Conservation (phyloP, 225 moss, liverwort and hornwort genomes). For the Ulota crispa region DNA sequence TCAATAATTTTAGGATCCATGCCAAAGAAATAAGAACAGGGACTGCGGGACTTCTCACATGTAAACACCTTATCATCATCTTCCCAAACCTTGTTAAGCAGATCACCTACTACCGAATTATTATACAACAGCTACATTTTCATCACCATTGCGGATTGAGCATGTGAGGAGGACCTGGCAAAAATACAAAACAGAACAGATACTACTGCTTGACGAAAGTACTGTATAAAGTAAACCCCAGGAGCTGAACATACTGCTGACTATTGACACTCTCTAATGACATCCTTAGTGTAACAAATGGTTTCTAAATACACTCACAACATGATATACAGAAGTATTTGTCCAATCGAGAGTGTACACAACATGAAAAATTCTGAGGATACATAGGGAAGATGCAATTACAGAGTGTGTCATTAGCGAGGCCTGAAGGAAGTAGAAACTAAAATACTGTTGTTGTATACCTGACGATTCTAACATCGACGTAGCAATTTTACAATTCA, state of each 20-base stretch:
- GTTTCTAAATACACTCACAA: background rate
- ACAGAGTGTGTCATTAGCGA: background rate
- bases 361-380: background rate
- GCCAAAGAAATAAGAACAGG: background rate
- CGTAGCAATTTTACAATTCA: background rate
- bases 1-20: background rate
- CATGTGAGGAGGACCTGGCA: background rate
- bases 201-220: background rate
- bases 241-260: background rate
- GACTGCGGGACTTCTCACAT: background rate
- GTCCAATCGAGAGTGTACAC: background rate
- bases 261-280: background rate
- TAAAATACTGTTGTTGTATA: background rate
- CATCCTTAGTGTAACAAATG: background rate
- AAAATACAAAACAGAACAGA: background rate
- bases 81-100: background rate
- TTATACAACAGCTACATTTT: background rate
- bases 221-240: background rate
- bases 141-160: background rate
- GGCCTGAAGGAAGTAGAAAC: background rate
- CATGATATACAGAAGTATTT: no score
- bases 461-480: background rate
- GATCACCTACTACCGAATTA: background rate
- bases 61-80: conserved; percentile 3
- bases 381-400: background rate